Percentiles rank a stretch among this genome's conserved stretches.
Conservation (phyloP, 768 basidiomycete species). For the Pisolithus tinctorius region DNA sequence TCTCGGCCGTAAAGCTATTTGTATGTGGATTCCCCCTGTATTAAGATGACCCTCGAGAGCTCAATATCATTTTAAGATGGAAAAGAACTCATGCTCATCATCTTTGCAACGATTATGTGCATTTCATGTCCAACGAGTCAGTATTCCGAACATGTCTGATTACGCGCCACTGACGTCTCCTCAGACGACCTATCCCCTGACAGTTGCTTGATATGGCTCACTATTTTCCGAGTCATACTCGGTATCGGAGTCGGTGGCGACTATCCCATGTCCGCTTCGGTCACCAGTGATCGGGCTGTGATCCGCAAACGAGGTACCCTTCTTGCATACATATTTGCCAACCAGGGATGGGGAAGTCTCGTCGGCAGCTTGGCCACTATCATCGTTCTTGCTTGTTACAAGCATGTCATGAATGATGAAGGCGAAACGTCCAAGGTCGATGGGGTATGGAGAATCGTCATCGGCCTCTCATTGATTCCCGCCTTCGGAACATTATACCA, state of each 20-base stretch:
- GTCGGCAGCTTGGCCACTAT: slow-evolving; percentile 56
- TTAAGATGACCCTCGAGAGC: background rate
- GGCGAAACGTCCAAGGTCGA: slow-evolving; percentile 60
- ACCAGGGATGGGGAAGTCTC: slow-evolving; percentile 74
- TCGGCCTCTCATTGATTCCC: slow-evolving; percentile 71
- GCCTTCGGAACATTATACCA: slow-evolving; percentile 72
- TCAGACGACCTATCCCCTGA: slow-evolving; percentile 44
- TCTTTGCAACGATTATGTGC: slow-evolving; percentile 66
- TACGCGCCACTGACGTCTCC: background rate
- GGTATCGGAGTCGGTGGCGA: slow-evolving; percentile 78
- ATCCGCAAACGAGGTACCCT: slow-evolving; percentile 64
- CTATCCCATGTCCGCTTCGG: slow-evolving; percentile 69
- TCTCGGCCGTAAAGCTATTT: slow-evolving; percentile 63
- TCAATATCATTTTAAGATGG: slow-evolving; percentile 40
- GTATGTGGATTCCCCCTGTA: slow-evolving; percentile 24
- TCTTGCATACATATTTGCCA: slow-evolving; percentile 71
- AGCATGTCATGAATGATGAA: slow-evolving; percentile 52
- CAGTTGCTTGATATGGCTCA: slow-evolving; percentile 53
- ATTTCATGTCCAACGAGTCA: slow-evolving; percentile 58
- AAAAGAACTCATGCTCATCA: slow-evolving; percentile 76
- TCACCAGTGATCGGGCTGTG: slow-evolving; percentile 61
- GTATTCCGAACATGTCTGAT: background rate
- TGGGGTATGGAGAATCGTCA: slow-evolving; percentile 69
- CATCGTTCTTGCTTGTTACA: slow-evolving; percentile 59
- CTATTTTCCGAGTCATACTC: slow-evolving; percentile 62